Evolutionary conservation across 2,329 filamentous ascomycete genomes (phyloP), one percentile per base, ranked within the genome.

Genomic region (Pleurostoma richardsiae): DNA sequence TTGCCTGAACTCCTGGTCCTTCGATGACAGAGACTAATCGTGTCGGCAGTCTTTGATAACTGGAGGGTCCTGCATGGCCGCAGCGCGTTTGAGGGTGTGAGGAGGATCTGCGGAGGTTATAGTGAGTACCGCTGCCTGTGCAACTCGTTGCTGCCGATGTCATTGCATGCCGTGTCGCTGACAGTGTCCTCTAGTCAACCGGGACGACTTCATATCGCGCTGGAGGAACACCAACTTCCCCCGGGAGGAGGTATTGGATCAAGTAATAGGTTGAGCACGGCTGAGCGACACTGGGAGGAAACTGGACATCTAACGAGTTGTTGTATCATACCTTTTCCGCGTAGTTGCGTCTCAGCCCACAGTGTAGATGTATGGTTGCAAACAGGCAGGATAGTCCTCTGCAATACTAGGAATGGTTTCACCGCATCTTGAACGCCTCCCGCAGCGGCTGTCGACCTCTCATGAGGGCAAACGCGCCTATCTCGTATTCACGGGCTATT

Each of bases 51-150:
- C 41, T 96, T 99, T 64, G 89, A 99, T 62, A 97, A 99, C 60
- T 96, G 92, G 90, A 80, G 94, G 49, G 86, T 96, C 31, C 70
- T 97, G 56, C 94, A 99, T 65, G 94, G 92, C 1, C 76, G 94
- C 56, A 83, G 83, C 44, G 80, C 80, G 0, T 99, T 97, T 59
- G 86, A 83, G 5, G 94, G 94, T 2, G 82, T 86, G 60, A 76
- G 94, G 54, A 83, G 91, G 54, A 88, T 99, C 60, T 96, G 91
- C 64, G 94, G 94, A 49, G 92, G 81, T 7, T 97, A 97, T 59
- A 85, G 89, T 90, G 71, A 76, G 86, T 80, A 26, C 43, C 6
- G 39, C 30, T 51, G 3, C 41, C 6, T 5, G 6, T 30, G 2
- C 27, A 10, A 33, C 40, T 36, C 28, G 29, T 5, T 8, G 6